Evolutionary conservation across 202 grass and related monocot genomes (phyloP).

Genomic region (Digitaria exilis): DNA sequence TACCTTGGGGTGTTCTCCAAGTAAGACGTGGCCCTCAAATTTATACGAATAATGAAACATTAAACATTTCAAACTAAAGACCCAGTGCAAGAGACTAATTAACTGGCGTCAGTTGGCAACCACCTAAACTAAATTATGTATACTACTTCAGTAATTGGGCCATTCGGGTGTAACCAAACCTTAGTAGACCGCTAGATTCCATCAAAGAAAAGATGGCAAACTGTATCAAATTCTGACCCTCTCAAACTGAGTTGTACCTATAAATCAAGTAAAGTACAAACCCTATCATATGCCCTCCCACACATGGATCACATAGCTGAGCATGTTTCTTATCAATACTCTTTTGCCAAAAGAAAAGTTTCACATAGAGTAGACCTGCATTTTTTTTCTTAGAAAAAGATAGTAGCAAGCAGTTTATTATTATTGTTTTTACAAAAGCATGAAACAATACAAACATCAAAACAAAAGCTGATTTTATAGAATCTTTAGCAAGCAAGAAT

Average conservation of each 20-base stretch:
- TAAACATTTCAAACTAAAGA: background rate
- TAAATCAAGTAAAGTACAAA: background rate
- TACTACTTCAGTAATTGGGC: background rate
- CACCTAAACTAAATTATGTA: constrained; percentile 26
- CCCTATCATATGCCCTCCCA: background rate
- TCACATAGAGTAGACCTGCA: background rate
- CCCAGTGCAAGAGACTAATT: constrained; percentile 8
- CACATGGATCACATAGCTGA: background rate
- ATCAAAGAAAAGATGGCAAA: background rate
- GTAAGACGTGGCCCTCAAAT: background rate
- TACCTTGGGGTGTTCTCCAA: constrained; percentile 30
- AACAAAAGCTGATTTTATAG: background rate
- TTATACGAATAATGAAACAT: constrained; percentile 11
- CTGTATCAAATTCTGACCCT: background rate
- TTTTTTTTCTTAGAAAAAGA: background rate
- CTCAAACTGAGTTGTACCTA: background rate
- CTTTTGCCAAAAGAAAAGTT: background rate
- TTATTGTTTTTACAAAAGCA: constrained; percentile 1
- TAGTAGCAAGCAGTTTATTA: background rate
- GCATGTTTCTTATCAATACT: background rate
- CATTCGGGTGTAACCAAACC: too few relatives aligned
- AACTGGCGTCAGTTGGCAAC: background rate
- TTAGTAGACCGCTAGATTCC: too few relatives aligned
- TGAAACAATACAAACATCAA: background rate
- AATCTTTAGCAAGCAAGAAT: background rate